Percentiles rank a stretch among this genome's conserved stretches.
phyloP scores from a whole-genome alignment of 164 flowering plant genomes.

The Euptelea pleiosperma region DNA sequence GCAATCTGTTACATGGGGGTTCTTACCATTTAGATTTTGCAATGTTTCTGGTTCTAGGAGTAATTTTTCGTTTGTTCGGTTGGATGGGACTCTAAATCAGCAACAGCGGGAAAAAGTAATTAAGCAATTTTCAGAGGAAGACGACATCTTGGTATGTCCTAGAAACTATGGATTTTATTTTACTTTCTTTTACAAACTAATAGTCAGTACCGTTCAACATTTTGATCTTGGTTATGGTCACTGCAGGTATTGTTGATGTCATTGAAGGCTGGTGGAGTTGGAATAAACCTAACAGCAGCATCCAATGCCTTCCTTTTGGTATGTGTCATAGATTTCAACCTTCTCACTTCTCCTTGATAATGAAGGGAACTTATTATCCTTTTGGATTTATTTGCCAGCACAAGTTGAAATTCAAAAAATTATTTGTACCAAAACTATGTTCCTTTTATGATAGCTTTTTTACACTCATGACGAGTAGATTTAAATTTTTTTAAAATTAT shows the following conservation, averaged over 20 bases:
- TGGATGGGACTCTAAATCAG: conserved; percentile 90
- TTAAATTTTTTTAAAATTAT: too few species aligned
- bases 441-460: too few species aligned
- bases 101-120: conserved; percentile 89
- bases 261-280: conserved; percentile 98
- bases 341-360: background rate
- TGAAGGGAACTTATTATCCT: background rate
- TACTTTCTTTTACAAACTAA: background rate
- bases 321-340: conserved; percentile 15
- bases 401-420: too few species aligned
- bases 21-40: background rate
- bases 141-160: conserved; percentile 55
- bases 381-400: too few species aligned
- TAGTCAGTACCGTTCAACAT: background rate
- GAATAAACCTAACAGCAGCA: conserved; percentile 93
- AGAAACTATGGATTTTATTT: background rate
- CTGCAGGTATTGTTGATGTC: conserved; percentile 86
- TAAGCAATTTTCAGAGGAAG: conserved; percentile 81
- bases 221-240: conserved; percentile 15
- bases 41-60: conserved; percentile 41
- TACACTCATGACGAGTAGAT: too few species aligned
- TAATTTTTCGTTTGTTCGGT: conserved; percentile 69
- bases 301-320: conserved; percentile 95
- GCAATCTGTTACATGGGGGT: background rate
- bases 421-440: too few species aligned